Percentiles rank a stretch among this genome's conserved stretches.
Conservation (phyloP, 1,284 basidiomycete genomes). For the Apiotrichum akiyoshidainum region DNA sequence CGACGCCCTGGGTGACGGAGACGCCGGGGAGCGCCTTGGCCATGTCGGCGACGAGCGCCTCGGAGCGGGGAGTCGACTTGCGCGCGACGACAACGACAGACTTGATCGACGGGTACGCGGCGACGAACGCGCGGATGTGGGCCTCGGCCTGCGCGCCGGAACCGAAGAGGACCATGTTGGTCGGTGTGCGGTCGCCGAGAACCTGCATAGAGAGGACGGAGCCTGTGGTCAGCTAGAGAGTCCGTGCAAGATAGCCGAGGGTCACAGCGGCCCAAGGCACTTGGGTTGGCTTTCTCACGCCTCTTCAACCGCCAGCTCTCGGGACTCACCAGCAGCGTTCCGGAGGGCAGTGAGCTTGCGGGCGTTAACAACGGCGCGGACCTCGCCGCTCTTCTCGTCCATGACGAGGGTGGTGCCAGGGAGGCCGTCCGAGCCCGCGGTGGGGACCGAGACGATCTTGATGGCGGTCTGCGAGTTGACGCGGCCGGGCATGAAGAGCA, state of each 20-base stretch:
- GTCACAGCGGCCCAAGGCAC: no score
- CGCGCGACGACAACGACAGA: slow-evolving; percentile 65
- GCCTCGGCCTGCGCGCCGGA: slow-evolving; percentile 63
- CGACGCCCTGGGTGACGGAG: slow-evolving; percentile 22
- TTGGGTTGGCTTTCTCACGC: no score
- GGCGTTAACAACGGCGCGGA: slow-evolving; percentile 72
- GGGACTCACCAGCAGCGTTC: slow-evolving; percentile 69
- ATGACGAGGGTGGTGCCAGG: slow-evolving; percentile 73
- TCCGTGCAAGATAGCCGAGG: no score
- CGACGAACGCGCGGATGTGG: slow-evolving; percentile 64
- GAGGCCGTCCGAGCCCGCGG: slow-evolving; percentile 57
- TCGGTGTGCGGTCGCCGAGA: slow-evolving; percentile 51
- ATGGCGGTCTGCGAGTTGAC: slow-evolving; percentile 52
- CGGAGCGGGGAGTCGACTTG: slow-evolving; percentile 57
- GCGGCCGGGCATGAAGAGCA: slow-evolving; percentile 51
- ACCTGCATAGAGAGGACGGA: slow-evolving; percentile 66
- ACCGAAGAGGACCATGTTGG: slow-evolving; percentile 65
- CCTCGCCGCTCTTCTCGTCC: slow-evolving; percentile 64
- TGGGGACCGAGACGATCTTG: slow-evolving; percentile 71
- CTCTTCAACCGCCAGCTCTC: neutral
- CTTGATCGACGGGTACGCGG: slow-evolving; percentile 59
- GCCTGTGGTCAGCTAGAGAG: slow-evolving; percentile 53
- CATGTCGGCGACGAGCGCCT: slow-evolving; percentile 53
- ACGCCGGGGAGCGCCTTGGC: slow-evolving; percentile 53
- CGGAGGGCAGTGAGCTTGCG: slow-evolving; percentile 69